Conservation (phyloP, 495 filamentous ascomycete genomes). For the Aspergillus steynii region DNA sequence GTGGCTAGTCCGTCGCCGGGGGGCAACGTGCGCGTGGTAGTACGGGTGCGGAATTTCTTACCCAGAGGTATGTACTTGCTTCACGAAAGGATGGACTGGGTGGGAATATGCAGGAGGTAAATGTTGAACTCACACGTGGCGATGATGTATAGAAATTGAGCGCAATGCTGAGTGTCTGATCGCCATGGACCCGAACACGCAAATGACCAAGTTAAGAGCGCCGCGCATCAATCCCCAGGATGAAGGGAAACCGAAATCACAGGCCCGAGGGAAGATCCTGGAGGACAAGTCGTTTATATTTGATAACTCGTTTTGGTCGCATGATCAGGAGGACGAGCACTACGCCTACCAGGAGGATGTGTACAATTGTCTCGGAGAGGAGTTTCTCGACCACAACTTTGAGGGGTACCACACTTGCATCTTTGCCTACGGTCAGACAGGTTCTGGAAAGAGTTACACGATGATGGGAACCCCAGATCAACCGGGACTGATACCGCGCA, state of each 20-base stretch:
- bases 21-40: conserved; percentile 93
- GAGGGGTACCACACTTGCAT: conserved; percentile 99
- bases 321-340: conserved; percentile 69
- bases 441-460: conserved; percentile 96
- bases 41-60: conserved; percentile 86
- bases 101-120: background rate
- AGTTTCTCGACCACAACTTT: conserved; percentile 98
- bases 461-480: conserved; percentile 96
- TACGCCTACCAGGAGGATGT: conserved; percentile 89
- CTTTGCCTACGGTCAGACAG: conserved; percentile 98
- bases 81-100: background rate
- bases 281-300: conserved; percentile 94
- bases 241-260: conserved; percentile 64
- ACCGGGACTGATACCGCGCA: conserved; percentile 93
- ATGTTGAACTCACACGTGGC: background rate
- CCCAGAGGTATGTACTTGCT: conserved; percentile 66
- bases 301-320: conserved; percentile 98
- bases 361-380: conserved; percentile 91
- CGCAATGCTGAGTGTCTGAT: conserved; percentile 82
- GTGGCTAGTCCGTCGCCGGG: conserved; percentile 47
- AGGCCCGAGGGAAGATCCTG: conserved; percentile 67
- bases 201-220: conserved; percentile 70
- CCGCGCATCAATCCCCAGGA: conserved; percentile 64
- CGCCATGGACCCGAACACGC: conserved; percentile 80
- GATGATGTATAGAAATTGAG: conserved; percentile 66